These are phyloP conservation scores for Eremomyces bilateralis DNA, from an alignment of 495 filamentous ascomycete species.

Conservation along the genomic window DNA sequence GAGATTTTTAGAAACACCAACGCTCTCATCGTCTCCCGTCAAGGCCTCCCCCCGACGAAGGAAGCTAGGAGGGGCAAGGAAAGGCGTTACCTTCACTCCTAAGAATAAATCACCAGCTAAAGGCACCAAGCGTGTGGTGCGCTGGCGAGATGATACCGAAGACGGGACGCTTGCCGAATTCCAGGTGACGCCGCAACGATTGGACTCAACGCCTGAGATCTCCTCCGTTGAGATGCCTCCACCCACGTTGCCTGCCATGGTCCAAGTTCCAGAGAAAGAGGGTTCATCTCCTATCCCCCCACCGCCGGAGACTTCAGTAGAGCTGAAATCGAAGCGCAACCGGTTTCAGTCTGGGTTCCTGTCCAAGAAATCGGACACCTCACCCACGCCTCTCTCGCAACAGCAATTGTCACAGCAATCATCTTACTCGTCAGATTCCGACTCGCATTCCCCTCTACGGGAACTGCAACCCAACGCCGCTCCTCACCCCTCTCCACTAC, in stretches of 20 bases:
- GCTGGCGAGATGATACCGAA: constrained; percentile 86
- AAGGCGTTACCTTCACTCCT: constrained; percentile 62
- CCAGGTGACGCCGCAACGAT: constrained; percentile 61
- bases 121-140: constrained; percentile 46
- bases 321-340: constrained; percentile 30
- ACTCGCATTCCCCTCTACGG: constrained; percentile 43
- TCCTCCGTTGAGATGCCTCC: constrained; percentile 27
- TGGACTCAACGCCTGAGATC: constrained; percentile 26
- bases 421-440: constrained; percentile 33
- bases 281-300: constrained; percentile 33
- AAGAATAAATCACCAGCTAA: constrained; percentile 50
- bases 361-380: constrained; percentile 46
- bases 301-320: constrained; percentile 26
- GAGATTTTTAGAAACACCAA: constrained; percentile 20
- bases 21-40: constrained; percentile 27
- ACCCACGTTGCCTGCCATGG: constrained; percentile 4
- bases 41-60: constrained; percentile 67
- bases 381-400: too few species aligned
- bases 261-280: constrained; percentile 5
- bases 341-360: constrained; percentile 85
- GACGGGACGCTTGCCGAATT: constrained; percentile 65
- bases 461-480: constrained; percentile 39
- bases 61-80: constrained; percentile 45
- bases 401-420: too few species aligned
- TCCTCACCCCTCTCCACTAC: constrained; percentile 30